phyloP scores from a whole-genome alignment of 1,284 basidiomycete genomes.

The Pseudozyma sp. region DNA sequence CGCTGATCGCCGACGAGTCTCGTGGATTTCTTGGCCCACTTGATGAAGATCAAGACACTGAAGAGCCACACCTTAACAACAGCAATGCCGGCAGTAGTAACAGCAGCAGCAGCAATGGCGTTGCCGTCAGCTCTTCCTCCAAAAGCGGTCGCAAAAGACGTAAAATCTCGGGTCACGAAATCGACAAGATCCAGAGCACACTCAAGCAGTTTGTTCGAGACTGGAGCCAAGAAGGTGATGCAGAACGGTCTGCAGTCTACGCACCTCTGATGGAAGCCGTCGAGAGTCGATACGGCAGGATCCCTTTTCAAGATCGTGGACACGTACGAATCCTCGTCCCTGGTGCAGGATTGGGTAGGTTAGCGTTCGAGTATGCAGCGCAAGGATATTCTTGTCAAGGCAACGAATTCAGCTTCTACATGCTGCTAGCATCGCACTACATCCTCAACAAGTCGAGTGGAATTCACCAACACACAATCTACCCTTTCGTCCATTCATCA shows the following conservation, averaged over 20 bases:
- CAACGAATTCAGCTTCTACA: slow-evolving; percentile 68
- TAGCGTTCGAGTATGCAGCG: slow-evolving; percentile 63
- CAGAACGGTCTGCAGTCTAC: slow-evolving; percentile 59
- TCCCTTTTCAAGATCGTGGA: slow-evolving; percentile 27
- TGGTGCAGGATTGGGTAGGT: slow-evolving; percentile 63
- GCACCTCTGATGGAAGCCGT: slow-evolving; percentile 58
- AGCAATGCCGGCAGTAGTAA: slow-evolving; percentile 10
- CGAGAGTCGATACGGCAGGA: slow-evolving; percentile 29
- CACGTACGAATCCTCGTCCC: slow-evolving; percentile 60
- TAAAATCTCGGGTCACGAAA: slow-evolving; percentile 54
- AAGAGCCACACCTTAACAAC: slow-evolving; percentile 10
- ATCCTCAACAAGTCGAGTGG: slow-evolving; percentile 63
- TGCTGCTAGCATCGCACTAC: slow-evolving; percentile 66
- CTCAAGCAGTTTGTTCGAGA: slow-evolving; percentile 67
- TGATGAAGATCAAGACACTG: slow-evolving; percentile 6
- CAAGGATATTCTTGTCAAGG: slow-evolving; percentile 63
- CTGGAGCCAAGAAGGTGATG: slow-evolving; percentile 59
- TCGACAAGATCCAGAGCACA: slow-evolving; percentile 66
- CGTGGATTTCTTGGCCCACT: slow-evolving; percentile 57
- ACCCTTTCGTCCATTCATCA: slow-evolving; percentile 63
- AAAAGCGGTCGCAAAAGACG: slow-evolving; percentile 23
- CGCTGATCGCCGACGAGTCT: slow-evolving; percentile 58
- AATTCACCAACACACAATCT: slow-evolving; percentile 55
- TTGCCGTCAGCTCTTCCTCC: no score
- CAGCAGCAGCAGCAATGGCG: slow-evolving; percentile 15